Conservation (phyloP, 1,284 basidiomycete species). For the Leccinum pachyderme region DNA sequence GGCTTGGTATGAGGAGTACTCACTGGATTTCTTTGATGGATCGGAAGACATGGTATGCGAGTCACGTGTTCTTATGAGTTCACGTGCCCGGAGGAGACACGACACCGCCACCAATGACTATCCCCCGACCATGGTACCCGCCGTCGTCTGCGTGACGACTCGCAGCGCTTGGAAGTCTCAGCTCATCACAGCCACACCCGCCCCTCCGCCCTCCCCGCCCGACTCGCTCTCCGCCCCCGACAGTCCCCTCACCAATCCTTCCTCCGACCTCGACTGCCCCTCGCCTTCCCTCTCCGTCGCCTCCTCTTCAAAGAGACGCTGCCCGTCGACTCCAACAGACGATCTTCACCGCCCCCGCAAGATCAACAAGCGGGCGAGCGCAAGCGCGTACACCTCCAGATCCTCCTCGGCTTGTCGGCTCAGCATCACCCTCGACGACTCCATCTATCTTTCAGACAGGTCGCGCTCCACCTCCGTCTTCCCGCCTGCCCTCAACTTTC, state of each 20-base stretch:
- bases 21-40: no score
- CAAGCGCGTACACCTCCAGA: slow-evolving; percentile 11
- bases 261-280: slow-evolving; percentile 18
- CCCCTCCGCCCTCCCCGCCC: slow-evolving; percentile 10
- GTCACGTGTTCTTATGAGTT: neutral
- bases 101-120: slow-evolving; percentile 19
- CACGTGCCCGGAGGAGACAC: slow-evolving; percentile 10
- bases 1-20: no score
- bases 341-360: slow-evolving; percentile 16
- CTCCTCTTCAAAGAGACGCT: slow-evolving; percentile 29
- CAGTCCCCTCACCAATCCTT: slow-evolving; percentile 28
- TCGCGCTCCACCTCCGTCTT: slow-evolving; percentile 37
- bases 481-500: slow-evolving; percentile 6
- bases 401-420: slow-evolving; percentile 26
- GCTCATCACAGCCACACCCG: neutral
- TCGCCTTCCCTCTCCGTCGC: slow-evolving; percentile 25
- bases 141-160: slow-evolving; percentile 28
- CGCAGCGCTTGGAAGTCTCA: slow-evolving; percentile 28
- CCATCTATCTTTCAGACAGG: slow-evolving; percentile 32
- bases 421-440: slow-evolving; percentile 29
- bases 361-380: slow-evolving; percentile 28
- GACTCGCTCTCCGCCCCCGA: slow-evolving; percentile 16
- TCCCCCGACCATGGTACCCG: slow-evolving; percentile 3
- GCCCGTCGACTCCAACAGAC: slow-evolving; percentile 15
- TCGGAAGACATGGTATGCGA: no score